Percentiles rank a stretch among this genome's conserved stretches.
phyloP scores from a whole-genome alignment of 768 basidiomycete species.

The Filobasidium wieringae region DNA sequence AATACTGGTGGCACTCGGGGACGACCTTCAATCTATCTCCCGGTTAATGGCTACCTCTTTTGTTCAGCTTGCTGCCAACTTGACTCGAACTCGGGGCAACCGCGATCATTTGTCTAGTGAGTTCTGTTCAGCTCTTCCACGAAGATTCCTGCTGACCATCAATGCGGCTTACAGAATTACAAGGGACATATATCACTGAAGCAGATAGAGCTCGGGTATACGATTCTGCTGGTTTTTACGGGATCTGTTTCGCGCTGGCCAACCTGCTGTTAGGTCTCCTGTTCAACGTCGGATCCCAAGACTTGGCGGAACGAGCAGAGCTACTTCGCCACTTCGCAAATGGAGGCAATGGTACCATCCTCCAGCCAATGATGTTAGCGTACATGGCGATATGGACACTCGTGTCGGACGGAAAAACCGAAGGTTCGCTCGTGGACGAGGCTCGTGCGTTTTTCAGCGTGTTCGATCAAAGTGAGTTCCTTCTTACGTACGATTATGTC shows the following conservation, averaged over 20 bases:
- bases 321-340: background rate
- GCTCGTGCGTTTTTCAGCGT: background rate
- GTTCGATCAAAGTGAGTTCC: slow-evolving; percentile 1
- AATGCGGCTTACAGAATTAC: background rate
- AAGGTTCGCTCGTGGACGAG: background rate
- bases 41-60: slow-evolving; percentile 8
- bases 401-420: background rate
- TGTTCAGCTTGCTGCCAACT: background rate
- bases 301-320: background rate
- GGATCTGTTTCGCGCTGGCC: slow-evolving; percentile 1
- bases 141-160: background rate
- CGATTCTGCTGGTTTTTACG: background rate
- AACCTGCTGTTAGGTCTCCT: slow-evolving; percentile 3
- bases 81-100: background rate
- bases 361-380: background rate
- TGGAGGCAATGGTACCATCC: slow-evolving; percentile 4
- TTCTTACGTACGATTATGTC: background rate
- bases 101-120: background rate
- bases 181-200: slow-evolving; percentile 1
- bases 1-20: background rate
- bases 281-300: background rate
- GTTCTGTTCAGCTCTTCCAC: background rate
- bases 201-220: background rate
- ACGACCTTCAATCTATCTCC: slow-evolving; percentile 1
- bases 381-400: slow-evolving; percentile 1